phyloP scores from a whole-genome alignment of 495 filamentous ascomycete genomes.

The Penicillium maclennaniae region DNA sequence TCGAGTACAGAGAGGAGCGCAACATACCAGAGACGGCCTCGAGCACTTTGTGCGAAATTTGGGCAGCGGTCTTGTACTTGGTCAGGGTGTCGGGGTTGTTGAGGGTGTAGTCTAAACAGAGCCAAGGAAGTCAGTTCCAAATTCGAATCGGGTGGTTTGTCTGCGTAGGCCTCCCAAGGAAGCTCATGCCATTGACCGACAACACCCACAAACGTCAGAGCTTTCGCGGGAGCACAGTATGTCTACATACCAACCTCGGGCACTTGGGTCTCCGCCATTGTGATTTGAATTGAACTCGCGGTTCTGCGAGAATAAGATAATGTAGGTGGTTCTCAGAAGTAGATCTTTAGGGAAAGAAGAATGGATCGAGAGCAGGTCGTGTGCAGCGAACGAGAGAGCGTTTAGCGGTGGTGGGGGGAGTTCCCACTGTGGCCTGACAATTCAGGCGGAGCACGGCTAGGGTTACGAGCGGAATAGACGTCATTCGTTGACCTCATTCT shows the following conservation, averaged over 20 bases:
- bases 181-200: conserved; percentile 14
- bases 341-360: conserved; percentile 22
- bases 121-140: background rate
- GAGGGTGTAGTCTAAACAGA: conserved; percentile 74
- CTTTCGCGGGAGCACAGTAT: conserved; percentile 29
- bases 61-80: conserved; percentile 95
- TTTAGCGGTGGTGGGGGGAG: conserved; percentile 24
- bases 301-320: conserved; percentile 15
- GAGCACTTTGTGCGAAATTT: conserved; percentile 92
- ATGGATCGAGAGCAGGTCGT: conserved; percentile 34
- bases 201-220: conserved; percentile 42
- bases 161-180: background rate
- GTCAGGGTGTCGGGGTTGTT: conserved; percentile 96
- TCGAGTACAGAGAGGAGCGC: background rate
- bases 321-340: conserved; percentile 14
- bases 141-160: background rate
- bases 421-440: conserved; percentile 4
- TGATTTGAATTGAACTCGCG: conserved; percentile 29
- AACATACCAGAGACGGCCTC: conserved; percentile 68
- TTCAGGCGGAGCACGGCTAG: conserved; percentile 17
- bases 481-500: conserved; percentile 15
- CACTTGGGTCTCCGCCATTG: conserved; percentile 42
- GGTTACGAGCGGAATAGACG: conserved; percentile 26
- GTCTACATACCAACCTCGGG: conserved; percentile 46
- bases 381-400: conserved; percentile 28